Evolutionary conservation across 2,329 filamentous ascomycete species (phyloP), one percentile per base, ranked within the genome.

Genomic region (Fusarium newnesense): DNA sequence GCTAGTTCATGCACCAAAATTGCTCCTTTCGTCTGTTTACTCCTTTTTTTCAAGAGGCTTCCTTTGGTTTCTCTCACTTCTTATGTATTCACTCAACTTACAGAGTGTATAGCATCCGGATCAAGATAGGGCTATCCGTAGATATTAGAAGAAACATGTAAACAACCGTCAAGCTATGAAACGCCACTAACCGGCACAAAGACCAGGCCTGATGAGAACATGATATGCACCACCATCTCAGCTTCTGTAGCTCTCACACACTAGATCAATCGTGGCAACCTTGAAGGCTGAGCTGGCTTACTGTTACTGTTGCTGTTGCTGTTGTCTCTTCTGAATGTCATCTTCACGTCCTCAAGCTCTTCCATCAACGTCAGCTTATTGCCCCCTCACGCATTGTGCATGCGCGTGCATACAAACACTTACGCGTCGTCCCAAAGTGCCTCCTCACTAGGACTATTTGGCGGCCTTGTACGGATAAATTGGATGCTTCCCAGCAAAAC

Each of bases 341-440:
- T 50, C 26, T 32, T n/a, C 46, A 36, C 30, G 28, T 65, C 39
- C 40, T 24, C 30, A 9, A 49, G 47, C 40, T 52, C 36, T 16
- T 36, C 40, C 24, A 49, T 49, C 62, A 52, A 52, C 64, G 63
- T 67, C 62, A 67, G 64, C 64, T 67, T 67, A 60, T 67, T 42
- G 43, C 61, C 53, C 56, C 37, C 56, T 61, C 53, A 59, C 42
- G 43, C 18, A 59, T 47, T 49, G 18, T 49, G 32, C 52, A 67
- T 60, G 52, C 39, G 44, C 46, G 59, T 67, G 52, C 62, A 34
- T 59, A 54, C n/a, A 52, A 34, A 37, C 65, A 69, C 67, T 69
- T 69, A 69, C 67, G 67, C 65, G 67, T 69, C 67, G 67, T 69
- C 40, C 36, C 59, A 69, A 58, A 46, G 43, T 52, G 43, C 30